Conservation (phyloP, 139 green algal species). For the Edaphochlamys debaryana region DNA sequence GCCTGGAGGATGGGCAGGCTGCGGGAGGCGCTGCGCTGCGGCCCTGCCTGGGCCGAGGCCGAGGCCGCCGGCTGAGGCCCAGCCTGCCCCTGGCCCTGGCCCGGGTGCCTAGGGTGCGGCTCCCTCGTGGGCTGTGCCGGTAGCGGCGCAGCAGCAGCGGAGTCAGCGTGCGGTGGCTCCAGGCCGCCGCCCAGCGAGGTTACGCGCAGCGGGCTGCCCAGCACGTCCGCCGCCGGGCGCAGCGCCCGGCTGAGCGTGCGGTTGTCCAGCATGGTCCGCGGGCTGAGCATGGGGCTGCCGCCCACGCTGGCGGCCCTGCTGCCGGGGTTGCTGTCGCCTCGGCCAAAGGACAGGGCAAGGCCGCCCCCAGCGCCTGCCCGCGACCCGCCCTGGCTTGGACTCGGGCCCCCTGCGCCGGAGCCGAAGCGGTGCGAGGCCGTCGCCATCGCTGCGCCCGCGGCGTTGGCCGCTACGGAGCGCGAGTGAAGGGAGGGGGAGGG, state of each 20-base stretch:
- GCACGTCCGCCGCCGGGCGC: neutral
- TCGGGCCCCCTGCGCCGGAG: neutral
- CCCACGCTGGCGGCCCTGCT: neutral
- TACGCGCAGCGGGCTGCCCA: neutral
- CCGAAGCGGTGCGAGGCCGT: slow-evolving; percentile 1
- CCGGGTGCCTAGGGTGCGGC: too few relatives aligned
- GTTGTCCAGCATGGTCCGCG: neutral
- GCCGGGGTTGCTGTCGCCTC: neutral
- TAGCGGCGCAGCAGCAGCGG: too few relatives aligned
- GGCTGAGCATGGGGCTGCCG: slow-evolving; percentile 24
- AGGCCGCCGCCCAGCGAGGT: too few relatives aligned
- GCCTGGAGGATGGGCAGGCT: slow-evolving; percentile 12
- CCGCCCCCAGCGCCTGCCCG: too few relatives aligned
- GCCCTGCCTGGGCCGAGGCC: too few relatives aligned
- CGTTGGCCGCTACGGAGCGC: too few relatives aligned
- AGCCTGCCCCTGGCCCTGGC: neutral
- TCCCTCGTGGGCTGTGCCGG: too few relatives aligned
- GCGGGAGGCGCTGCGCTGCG: neutral
- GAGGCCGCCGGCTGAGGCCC: too few relatives aligned
- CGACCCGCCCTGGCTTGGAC: too few relatives aligned
- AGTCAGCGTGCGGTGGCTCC: too few relatives aligned
- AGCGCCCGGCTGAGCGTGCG: neutral
- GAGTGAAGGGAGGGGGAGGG: too few relatives aligned
- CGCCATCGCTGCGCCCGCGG: neutral
- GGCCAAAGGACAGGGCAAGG: too few relatives aligned